Evolutionary conservation across 2,329 filamentous ascomycete species (phyloP), one percentile per base, ranked within the genome.

Genomic region (Chaetomiaceae sp.): DNA sequence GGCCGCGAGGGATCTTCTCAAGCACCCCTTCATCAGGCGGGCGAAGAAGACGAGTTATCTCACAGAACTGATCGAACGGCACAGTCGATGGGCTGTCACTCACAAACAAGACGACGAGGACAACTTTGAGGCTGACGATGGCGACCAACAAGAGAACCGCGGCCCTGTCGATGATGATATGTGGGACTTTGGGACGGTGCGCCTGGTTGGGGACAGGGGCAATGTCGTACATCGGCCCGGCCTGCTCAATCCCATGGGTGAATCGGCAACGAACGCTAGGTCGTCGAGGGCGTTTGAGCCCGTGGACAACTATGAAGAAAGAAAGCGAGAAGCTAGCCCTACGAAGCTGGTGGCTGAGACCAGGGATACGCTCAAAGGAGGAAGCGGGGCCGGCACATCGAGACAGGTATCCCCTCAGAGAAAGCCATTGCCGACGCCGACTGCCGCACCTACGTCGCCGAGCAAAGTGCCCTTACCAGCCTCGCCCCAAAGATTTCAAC

Each of bases 141-240:
- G 50, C 4, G 44, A 61, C 16, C 54, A 58, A 68, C 75, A 42
- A 69, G 75, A 50, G 63, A 69, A 40, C 62, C 66, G 45, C 59
- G 68, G 45, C 62, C 67, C 56, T 16, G 73, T 80, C 7, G 78
- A 85, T 55, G 89, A 96, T 66, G 93, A 97, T 66, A 82, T 97
- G 65, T 99, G 93, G 93, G 93, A 99, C 68, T 99, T 99, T 73
- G 93, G 93, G 38, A 99, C 93, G 0, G 89, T 99, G 46, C 81
- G 91, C 50, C 84, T 95, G 5, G 83, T 85, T n/a, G 81, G 79
- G 27, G 82, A 85, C 48, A 78, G 81, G 23, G 82, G 83, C 54
- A 77, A 76, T 25, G 64, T 80, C 1, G 63, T 78, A 7, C 71
- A 70, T 40, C 72, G 81, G 41, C 76, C 77, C 0, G 85, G 85